Conservation (phyloP, 306 rosid species). For the Pachyrhizus erosus region DNA sequence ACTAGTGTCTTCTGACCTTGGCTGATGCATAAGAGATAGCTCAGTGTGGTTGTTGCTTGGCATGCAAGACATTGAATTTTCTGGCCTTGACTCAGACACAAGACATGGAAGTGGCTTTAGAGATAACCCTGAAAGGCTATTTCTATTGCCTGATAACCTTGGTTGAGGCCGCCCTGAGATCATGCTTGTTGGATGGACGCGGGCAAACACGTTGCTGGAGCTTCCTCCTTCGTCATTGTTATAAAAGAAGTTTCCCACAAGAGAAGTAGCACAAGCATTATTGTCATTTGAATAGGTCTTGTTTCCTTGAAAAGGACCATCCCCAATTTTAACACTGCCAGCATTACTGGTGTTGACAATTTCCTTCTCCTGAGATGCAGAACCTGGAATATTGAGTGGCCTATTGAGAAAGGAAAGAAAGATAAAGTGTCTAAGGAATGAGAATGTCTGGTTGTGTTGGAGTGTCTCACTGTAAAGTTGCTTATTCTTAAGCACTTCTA, state of each 20-base stretch:
- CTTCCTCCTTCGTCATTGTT: neutral
- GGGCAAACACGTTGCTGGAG: neutral
- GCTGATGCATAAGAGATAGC: too few relatives aligned
- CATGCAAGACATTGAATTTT: too few relatives aligned
- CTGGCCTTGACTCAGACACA: too few relatives aligned
- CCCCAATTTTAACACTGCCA: neutral
- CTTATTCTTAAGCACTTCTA: neutral
- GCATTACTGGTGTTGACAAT: neutral
- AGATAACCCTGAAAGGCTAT: too few relatives aligned
- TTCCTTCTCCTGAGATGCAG: neutral
- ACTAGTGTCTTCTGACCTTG: neutral
- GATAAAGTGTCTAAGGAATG: neutral
- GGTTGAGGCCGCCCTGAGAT: neutral
- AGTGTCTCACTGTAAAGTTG: neutral
- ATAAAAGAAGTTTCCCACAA: neutral
- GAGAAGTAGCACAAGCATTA: conserved; percentile 30
- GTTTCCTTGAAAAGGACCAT: neutral
- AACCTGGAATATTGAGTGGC: neutral
- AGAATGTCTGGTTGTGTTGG: neutral
- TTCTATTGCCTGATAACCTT: too few relatives aligned
- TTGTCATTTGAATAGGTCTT: too few relatives aligned
- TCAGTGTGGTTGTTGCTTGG: too few relatives aligned
- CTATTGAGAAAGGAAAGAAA: neutral
- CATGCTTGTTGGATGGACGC: conserved; percentile 32
- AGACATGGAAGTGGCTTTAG: too few relatives aligned